Base-by-base conservation (phyloP, 1,139 yeast genomes). In the Tardiomyces depauwii region DNA sequence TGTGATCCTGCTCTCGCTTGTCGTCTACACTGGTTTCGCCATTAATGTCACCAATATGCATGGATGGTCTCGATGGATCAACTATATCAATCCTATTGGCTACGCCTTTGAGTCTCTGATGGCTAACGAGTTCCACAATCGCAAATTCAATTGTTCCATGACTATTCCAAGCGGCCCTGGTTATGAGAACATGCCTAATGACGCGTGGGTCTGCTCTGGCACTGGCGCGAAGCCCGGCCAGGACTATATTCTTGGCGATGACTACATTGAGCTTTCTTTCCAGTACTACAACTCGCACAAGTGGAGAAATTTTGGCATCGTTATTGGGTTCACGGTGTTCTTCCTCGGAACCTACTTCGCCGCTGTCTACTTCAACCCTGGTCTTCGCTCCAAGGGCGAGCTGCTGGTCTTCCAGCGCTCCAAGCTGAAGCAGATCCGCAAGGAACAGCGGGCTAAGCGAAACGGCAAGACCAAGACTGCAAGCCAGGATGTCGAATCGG, bases 301-400 rank as follows among this genome's bases (percentile, higher is more conserved):
- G 58, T 87, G 96, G 96, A 79, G 95, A 68, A 81, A 87, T 59
- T 76, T 79, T 54, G 95, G 95, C 60, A 80, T 87, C 54, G 65
- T 74, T 40, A 47, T 80, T 49, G 85, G 71, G 1, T 83, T 74
- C 58, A 64, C 68, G 30, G 44, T 78, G 25, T 72, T 80, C 61
- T 80, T 82, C 64, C 65, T 81, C 46, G 55, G 56, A 42, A 68
- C 77, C 14, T 81, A 82, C 57, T 63, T 86, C 56, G 42, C 70
- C 9, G 72, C 78, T 51, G 76, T 80, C 50, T 89, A 82, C 65
- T 65, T 66, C 51, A 81, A 81, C 58, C 82, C 80, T 57, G 86
- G 88, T 61, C 78, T 85, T 19, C 76, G 79, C 67, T 88, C 85
- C 61, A 82, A 80, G 68, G 95, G 95, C 67, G 95, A 86, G 66